Evolutionary conservation across 768 basidiomycete species (phyloP), one percentile per base, ranked within the genome.

Genomic region (Collybia nuda): DNA sequence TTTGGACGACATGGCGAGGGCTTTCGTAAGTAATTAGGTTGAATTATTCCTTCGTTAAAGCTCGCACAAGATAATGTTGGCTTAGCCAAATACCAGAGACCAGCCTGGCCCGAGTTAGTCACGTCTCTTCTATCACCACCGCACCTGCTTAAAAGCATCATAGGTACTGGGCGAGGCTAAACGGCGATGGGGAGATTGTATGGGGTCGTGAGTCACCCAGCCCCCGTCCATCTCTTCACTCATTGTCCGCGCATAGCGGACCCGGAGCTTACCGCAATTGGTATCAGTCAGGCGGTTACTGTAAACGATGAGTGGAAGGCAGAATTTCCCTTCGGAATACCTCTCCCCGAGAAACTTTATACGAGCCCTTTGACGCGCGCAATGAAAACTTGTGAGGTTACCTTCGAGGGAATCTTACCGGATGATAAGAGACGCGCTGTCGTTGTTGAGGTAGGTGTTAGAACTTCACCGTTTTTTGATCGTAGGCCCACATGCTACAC

Each of bases 1-100:
- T 64, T 90, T 1, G 79, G 78, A 2, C 72, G 89, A 55, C 89
- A 92, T 53, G 89, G 89, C 1, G 71, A 90, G 64, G 89, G 87
- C 48, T 80, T 75, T 57, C 88, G 88, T 88, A 63, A 56, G 85
- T 69, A 44, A 28, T 7, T 7, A 26, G 4, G 57, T 35, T 42
- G 11, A 15, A 19, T 9, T 18, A 38, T 44, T 14, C 40, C 47
- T n/a, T 40, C 26, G n/a, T 19, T 28, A 23, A 48, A 29, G 40
- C 11, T 6, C 18, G 26, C 36, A 15, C 39, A 55, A 89, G 86
- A 91, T 67, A 91, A 91, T 55, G 74, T 85, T 0, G 89, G 71
- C 0, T 77, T 78, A 53, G 68, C 70, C 3, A 77, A 82, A 60
- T 86, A 90, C 59, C 80, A 78, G 1, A 72, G 72, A 0, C 42